phyloP scores from a whole-genome alignment of 441 rosid species.

The Cnidoscolus chayamansa region DNA sequence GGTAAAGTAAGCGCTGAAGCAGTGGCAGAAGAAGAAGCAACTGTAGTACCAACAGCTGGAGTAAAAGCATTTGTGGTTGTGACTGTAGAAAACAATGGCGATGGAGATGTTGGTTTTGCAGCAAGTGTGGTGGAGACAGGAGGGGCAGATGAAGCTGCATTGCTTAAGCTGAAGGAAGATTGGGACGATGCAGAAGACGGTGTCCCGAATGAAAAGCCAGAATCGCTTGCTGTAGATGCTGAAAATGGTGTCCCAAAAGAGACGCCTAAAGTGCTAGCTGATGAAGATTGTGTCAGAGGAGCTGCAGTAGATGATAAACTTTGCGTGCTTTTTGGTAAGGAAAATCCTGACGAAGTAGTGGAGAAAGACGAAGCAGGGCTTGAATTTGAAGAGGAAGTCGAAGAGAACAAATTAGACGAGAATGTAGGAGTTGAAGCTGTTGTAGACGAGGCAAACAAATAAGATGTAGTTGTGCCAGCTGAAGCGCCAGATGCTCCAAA shows the following conservation, averaged over 20 bases:
- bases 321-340: slow-evolving; percentile 34
- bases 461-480: slow-evolving; percentile 12
- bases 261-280: slow-evolving; percentile 36
- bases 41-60: slow-evolving; percentile 40
- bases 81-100: slow-evolving; percentile 56
- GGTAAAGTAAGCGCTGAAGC: slow-evolving; percentile 40
- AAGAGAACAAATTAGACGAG: slow-evolving; percentile 28
- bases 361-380: slow-evolving; percentile 28
- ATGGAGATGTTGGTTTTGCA: slow-evolving; percentile 34
- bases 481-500: slow-evolving; percentile 23
- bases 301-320: slow-evolving; percentile 33
- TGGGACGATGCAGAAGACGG: slow-evolving; percentile 45
- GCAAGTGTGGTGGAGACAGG: slow-evolving; percentile 36
- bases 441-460: slow-evolving; percentile 27
- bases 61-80: slow-evolving; percentile 54
- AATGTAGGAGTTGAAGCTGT: slow-evolving; percentile 18
- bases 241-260: slow-evolving; percentile 29
- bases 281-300: slow-evolving; percentile 26
- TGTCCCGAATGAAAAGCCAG: slow-evolving; percentile 38
- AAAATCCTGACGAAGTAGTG: slow-evolving; percentile 35
- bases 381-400: slow-evolving; percentile 23
- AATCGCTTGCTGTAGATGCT: slow-evolving; percentile 31
- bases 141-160: slow-evolving; percentile 45
- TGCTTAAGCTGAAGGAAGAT: slow-evolving; percentile 40
- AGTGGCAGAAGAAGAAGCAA: slow-evolving; percentile 33